Percentiles rank a stretch among this genome's conserved stretches.
Evolutionary conservation across 2,329 filamentous ascomycete species (phyloP).

Genomic region (Talaromyces sp.): DNA sequence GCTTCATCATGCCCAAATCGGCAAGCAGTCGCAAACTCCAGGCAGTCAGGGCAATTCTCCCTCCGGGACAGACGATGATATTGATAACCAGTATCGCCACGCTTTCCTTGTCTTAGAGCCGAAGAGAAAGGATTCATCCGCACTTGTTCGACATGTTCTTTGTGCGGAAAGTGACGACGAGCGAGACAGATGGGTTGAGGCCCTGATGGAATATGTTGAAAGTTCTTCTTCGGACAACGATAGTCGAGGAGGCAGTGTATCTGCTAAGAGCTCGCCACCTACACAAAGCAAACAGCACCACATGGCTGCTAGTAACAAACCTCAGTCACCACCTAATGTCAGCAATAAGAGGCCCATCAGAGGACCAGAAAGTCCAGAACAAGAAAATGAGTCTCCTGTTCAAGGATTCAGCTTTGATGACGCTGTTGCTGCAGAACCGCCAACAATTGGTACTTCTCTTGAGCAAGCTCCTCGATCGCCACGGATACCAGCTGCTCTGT

Average conservation of each 20-base stretch:
- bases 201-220: conserved; percentile 86
- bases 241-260: conserved; percentile 20
- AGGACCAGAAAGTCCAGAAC: conserved; percentile 44
- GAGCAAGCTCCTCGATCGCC: conserved; percentile 39
- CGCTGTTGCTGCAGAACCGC: conserved; percentile 60
- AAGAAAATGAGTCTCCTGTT: conserved; percentile 38
- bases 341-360: conserved; percentile 33
- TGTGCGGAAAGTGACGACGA: conserved; percentile 94
- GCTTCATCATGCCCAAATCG: conserved; percentile 86
- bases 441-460: conserved; percentile 51
- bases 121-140: conserved; percentile 90
- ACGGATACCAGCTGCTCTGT: conserved; percentile 32
- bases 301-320: conserved; percentile 24
- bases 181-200: conserved; percentile 91
- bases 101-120: conserved; percentile 94
- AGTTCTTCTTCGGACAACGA: conserved; percentile 36
- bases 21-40: conserved; percentile 76
- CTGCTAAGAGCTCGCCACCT: conserved; percentile 23
- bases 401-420: conserved; percentile 60
- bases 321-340: conserved; percentile 26
- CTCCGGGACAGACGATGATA: conserved; percentile 67
- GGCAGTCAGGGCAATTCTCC: conserved; percentile 62
- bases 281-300: conserved; percentile 21
- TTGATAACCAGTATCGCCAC: conserved; percentile 93
- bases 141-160: conserved; percentile 86